A percentile compares a stretch with the other conserved stretches of the same genome.
Conservation (phyloP, 2,329 filamentous ascomycete species). For the Trichoderma pleuroti region DNA sequence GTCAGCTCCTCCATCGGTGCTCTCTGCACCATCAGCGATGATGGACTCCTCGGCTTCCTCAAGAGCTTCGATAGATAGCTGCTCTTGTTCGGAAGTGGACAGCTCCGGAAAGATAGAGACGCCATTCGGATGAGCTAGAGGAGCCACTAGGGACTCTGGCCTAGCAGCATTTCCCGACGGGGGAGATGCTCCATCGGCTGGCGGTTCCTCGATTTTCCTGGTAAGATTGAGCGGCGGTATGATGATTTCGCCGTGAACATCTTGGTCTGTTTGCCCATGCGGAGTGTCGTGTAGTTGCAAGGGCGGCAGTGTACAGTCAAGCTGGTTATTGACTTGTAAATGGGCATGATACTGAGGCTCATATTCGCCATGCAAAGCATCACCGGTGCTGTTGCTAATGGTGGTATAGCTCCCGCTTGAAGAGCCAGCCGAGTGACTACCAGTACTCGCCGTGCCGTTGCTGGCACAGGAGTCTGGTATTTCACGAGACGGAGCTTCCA, state of each 20-base stretch:
- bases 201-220: not conserved
- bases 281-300: not conserved
- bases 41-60: conserved; percentile 37
- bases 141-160: conserved; percentile 26
- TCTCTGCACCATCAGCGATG: conserved; percentile 33
- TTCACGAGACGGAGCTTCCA: not conserved
- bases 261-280: not conserved
- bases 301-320: not conserved
- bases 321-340: not conserved
- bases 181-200: not conserved
- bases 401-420: not conserved
- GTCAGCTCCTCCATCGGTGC: conserved; percentile 19
- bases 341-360: not conserved
- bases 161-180: not conserved
- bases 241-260: not conserved
- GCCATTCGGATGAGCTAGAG: conserved; percentile 39
- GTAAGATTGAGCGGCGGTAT: not conserved
- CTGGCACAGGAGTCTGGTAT: not conserved
- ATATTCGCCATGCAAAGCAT: not conserved
- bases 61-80: conserved; percentile 36
- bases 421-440: not conserved
- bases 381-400: not conserved
- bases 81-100: conserved; percentile 35
- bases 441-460: not conserved
- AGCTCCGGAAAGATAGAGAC: conserved; percentile 36